Base-by-base conservation (phyloP, 208 protist genomes). In the Leishmania guyanensis region DNA sequence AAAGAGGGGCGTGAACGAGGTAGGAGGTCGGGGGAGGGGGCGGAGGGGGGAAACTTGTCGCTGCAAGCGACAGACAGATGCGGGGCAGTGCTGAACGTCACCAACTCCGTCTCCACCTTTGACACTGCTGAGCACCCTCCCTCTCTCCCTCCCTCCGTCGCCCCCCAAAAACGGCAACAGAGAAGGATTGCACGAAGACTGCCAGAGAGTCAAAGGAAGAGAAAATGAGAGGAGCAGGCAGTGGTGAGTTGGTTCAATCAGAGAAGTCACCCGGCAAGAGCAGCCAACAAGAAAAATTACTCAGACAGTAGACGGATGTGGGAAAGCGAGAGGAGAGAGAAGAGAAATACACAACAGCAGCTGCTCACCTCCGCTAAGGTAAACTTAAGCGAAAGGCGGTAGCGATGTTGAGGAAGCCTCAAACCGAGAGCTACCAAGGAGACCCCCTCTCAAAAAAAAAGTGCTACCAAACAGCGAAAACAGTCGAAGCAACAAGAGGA, bases 371-470 rank as follows among this genome's bases (percentile, higher is more conserved):
- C 14, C 22, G 9, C 8, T 64, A n/a, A 64, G 8, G 58, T 77
- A n/a, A 56, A 65, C 43, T 33, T 17, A 77, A 77, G 72, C 17
- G 16, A 54, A n/a, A 77, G 72, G 26, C 58, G 58, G 9, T n/a
- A 64, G 58, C 29, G 58, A 29, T 48, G 66, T 2, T 6, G 29
- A 73, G n/a, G 6, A 46, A 64, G 16, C 14, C 5, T 20, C 1
- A 60, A 22, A 33, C 1, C 22, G 22, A 80, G 12, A 26, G 51
- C 22, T 51, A 20, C 62, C 29, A 33, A 6, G 12, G 22, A 9
- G 72, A n/a, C 9, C 4, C 43, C 43, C 43, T 46, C 29, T 51
- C 54, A 16, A 65, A 65, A 65, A 29, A 53, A 66, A 53, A 39
- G 71, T 17, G 8, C 8, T 0, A 22, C 10, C 10, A 6, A 75